A percentile compares a stretch with the other conserved stretches of the same genome.
Conservation (phyloP, 2,329 filamentous ascomycete species). For the Hypoxylon sp. region DNA sequence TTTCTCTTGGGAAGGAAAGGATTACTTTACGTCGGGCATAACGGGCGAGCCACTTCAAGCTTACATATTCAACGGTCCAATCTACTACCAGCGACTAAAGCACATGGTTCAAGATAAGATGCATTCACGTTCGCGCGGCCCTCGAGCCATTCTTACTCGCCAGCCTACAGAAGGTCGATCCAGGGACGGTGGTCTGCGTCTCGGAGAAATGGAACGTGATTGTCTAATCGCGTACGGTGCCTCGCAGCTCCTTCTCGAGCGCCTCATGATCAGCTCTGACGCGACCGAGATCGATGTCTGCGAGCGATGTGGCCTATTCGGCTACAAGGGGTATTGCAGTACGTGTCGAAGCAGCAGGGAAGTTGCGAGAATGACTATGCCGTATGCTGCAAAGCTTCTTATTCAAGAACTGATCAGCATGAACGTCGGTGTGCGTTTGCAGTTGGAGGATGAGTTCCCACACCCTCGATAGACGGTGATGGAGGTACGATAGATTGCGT, state of each 20-base stretch:
- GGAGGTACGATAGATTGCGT: slow-evolving; percentile 12
- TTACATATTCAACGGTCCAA: slow-evolving; percentile 98
- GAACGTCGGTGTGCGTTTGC: slow-evolving; percentile 95
- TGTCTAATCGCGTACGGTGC: slow-evolving; percentile 98
- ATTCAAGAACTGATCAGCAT: slow-evolving; percentile 97
- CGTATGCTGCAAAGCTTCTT: slow-evolving; percentile 95
- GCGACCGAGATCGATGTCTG: slow-evolving; percentile 93
- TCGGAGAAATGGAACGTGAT: slow-evolving; percentile 99
- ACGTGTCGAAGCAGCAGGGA: slow-evolving; percentile 87
- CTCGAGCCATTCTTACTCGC: slow-evolving; percentile 89
- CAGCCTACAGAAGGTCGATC: slow-evolving; percentile 97
- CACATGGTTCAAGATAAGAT: slow-evolving; percentile 99
- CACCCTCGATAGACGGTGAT: slow-evolving; percentile 59
- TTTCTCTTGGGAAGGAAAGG: slow-evolving; percentile 97
- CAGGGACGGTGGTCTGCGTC: slow-evolving; percentile 87
- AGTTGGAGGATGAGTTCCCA: slow-evolving; percentile 94
- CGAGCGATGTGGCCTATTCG: slow-evolving; percentile 93
- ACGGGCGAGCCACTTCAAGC: slow-evolving; percentile 94
- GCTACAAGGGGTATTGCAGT: slow-evolving; percentile 94
- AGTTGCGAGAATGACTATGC: slow-evolving; percentile 94
- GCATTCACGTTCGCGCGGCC: slow-evolving; percentile 93
- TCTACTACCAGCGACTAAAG: slow-evolving; percentile 99
- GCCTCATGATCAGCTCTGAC: slow-evolving; percentile 94
- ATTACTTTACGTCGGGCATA: slow-evolving; percentile 94
- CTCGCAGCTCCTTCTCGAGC: slow-evolving; percentile 89